Conservation (phyloP, 179 eudicot species). For the Spergularia azorica region DNA sequence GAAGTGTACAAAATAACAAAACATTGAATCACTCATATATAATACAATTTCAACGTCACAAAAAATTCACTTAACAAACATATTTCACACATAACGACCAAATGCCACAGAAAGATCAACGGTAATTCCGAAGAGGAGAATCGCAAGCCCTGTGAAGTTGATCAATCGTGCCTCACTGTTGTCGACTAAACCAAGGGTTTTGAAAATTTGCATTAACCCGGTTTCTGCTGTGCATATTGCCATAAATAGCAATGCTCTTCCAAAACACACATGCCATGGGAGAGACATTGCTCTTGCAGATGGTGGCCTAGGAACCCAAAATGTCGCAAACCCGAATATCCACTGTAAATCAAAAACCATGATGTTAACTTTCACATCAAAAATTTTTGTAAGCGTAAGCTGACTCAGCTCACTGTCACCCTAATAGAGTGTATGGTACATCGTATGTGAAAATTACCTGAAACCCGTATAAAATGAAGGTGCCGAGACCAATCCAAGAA, state of each 20-base stretch:
- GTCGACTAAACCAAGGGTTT: conserved; percentile 26
- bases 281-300: conserved; percentile 15
- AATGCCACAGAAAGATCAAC: conserved; percentile 41
- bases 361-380: background rate
- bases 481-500: conserved; percentile 45
- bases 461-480: conserved; percentile 46
- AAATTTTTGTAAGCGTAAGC: no score
- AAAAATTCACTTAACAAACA: background rate
- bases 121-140: conserved; percentile 41
- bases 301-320: conserved; percentile 32
- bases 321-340: conserved; percentile 38
- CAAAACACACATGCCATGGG: conserved; percentile 47
- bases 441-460: conserved; percentile 27
- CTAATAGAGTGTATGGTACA: no score
- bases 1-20: no score
- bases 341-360: conserved; percentile 23
- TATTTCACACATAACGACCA: conserved; percentile 28
- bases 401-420: no score
- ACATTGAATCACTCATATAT: no score
- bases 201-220: conserved; percentile 41
- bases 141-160: conserved; percentile 37
- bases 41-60: background rate
- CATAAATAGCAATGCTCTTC: conserved; percentile 39
- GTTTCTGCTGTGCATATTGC: conserved; percentile 44
- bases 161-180: conserved; percentile 36